These are phyloP conservation scores for Toxoplasma gondii DNA, from an alignment of 169 alveolate species.

Conservation along the genomic window DNA sequence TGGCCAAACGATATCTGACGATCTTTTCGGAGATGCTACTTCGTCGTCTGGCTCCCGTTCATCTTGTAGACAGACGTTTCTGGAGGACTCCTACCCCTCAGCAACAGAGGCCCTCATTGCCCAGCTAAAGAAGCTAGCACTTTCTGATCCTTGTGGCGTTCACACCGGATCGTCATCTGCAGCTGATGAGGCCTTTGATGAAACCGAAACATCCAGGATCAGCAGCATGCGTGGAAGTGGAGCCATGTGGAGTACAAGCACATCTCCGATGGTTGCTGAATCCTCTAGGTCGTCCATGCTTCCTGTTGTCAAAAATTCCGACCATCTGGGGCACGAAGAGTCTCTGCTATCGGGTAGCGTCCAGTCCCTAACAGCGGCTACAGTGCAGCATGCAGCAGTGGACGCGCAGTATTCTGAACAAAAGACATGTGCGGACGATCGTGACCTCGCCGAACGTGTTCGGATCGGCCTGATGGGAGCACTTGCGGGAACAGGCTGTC, in stretches of 20 bases:
- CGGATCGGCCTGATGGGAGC: not conserved
- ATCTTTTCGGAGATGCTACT: constrained; percentile 25
- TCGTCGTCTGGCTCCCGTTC: not conserved
- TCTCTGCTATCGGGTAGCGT: not conserved
- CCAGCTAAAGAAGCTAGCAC: constrained; percentile 10
- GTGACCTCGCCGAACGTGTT: not conserved
- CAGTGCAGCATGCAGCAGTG: not conserved
- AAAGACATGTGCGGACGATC: not conserved
- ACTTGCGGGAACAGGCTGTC: not conserved
- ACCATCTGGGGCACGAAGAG: not conserved
- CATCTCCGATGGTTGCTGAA: constrained; percentile 15
- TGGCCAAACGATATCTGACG: not conserved
- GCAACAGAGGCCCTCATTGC: constrained; percentile 37
- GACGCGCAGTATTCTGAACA: not conserved
- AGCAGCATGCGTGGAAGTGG: constrained; percentile 4
- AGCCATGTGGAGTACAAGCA: constrained; percentile 25
- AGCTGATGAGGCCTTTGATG: not conserved
- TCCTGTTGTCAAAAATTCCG: not conserved
- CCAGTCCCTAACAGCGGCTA: not conserved
- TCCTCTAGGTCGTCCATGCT: not conserved
- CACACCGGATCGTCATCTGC: not conserved
- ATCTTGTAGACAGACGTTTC: not conserved
- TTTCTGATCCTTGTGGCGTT: not conserved
- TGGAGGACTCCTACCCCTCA: constrained; percentile 10
- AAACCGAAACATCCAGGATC: not conserved